These are phyloP conservation scores for Cinnamomum chago DNA, from an alignment of 164 flowering plant species.

Conservation along the genomic window DNA sequence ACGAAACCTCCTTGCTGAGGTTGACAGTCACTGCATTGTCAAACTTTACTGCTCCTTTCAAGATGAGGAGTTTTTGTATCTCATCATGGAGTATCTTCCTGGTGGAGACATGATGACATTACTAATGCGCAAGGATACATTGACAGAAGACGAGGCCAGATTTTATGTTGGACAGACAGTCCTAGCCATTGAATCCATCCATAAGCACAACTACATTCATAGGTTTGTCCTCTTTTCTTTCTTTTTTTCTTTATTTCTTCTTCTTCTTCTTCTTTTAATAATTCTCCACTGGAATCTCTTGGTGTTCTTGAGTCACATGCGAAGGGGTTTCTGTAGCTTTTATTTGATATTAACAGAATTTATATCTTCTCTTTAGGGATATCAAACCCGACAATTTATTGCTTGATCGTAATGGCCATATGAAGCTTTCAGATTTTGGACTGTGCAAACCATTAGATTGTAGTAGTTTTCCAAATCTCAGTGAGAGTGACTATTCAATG, in stretches of 20 bases:
- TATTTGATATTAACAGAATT: not conserved
- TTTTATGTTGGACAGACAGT: conserved; percentile 50
- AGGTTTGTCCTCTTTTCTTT: conserved; percentile 24
- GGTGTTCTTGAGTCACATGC: not conserved
- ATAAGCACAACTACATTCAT: conserved; percentile 51
- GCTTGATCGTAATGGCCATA: conserved; percentile 42
- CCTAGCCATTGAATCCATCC: conserved; percentile 51
- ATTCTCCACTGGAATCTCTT: no score
- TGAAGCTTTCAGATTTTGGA: conserved; percentile 50
- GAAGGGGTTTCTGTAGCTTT: not conserved
- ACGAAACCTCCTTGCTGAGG: conserved; percentile 53
- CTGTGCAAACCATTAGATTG: conserved; percentile 44
- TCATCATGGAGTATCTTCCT: conserved; percentile 53
- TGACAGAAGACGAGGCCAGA: conserved; percentile 47
- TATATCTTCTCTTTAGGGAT: conserved; percentile 25
- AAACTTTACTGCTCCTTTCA: conserved; percentile 55
- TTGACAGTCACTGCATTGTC: conserved; percentile 47
- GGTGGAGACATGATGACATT: conserved; percentile 62
- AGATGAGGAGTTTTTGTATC: conserved; percentile 46
- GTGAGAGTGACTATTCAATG: conserved; percentile 27
- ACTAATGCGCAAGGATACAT: conserved; percentile 48
- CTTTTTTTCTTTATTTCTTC: not conserved
- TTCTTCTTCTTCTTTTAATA: no score
- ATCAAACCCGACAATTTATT: conserved; percentile 46
- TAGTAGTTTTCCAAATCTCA: conserved; percentile 38